Evolutionary conservation across 345 rosid genomes (phyloP).

Genomic region (Corchorus olitorius): DNA sequence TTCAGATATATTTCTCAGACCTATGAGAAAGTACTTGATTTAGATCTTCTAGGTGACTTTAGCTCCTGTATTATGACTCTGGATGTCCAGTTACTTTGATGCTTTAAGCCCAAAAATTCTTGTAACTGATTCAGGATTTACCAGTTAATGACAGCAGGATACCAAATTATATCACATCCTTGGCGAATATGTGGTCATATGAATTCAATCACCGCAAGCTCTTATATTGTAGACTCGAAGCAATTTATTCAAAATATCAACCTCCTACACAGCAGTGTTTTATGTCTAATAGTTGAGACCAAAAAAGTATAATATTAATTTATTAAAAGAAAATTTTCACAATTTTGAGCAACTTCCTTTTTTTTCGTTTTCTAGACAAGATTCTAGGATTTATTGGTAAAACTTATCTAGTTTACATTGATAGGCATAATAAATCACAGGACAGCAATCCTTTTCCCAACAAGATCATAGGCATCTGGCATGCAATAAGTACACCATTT

Average conservation of each 20-base stretch:
- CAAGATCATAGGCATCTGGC: background rate
- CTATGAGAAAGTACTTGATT: background rate
- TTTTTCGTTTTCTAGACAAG: background rate
- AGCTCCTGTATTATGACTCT: background rate
- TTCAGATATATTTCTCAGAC: background rate
- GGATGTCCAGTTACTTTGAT: background rate
- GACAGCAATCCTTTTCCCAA: background rate
- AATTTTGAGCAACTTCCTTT: conserved; percentile 4
- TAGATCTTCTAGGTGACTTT: background rate
- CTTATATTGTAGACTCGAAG: background rate
- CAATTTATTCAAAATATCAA: background rate
- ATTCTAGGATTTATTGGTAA: background rate
- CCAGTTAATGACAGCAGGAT: background rate
- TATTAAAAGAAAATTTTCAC: background rate
- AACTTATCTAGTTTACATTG: background rate
- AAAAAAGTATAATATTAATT: background rate
- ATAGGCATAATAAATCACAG: background rate
- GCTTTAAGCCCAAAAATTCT: background rate
- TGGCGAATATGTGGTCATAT: background rate
- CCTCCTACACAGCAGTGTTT: background rate
- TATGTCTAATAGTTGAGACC: background rate
- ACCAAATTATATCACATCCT: background rate
- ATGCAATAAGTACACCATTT: background rate
- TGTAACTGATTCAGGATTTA: background rate
- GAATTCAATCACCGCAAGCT: background rate